phyloP scores from a whole-genome alignment of 75 land plant genomes.

The Sequoia sempervirens region DNA sequence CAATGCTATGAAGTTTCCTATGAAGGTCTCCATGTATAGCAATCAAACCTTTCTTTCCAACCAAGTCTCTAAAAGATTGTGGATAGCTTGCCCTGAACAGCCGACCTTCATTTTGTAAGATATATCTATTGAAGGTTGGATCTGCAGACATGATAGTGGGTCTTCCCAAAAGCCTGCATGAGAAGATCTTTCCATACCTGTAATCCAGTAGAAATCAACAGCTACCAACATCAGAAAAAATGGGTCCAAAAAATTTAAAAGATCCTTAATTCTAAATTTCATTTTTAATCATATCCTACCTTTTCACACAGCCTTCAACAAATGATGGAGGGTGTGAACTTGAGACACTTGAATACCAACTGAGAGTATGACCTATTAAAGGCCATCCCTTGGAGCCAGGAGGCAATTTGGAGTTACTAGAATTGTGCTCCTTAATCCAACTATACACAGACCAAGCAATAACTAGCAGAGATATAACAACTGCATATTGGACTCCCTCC shows the following conservation, averaged over 20 bases:
- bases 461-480: not conserved
- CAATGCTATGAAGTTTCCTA: conserved; percentile 46
- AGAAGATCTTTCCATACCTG: conserved; percentile 65
- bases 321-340: conserved; percentile 47
- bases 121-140: conserved; percentile 39
- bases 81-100: conserved; percentile 57
- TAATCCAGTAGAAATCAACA: not conserved
- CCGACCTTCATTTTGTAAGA: conserved; percentile 61
- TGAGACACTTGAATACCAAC: conserved; percentile 36
- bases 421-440: not conserved
- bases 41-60: conserved; percentile 51
- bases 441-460: not conserved
- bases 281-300: conserved; percentile 13
- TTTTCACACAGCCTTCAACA: conserved; percentile 38
- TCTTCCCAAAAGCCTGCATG: conserved; percentile 43
- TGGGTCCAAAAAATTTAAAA: not conserved
- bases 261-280: not conserved
- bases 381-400: conserved; percentile 51
- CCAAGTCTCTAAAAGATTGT: conserved; percentile 48
- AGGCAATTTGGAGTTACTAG: conserved; percentile 22
- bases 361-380: conserved; percentile 37
- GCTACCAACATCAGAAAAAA: not conserved
- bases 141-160: conserved; percentile 64
- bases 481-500: not conserved
- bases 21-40: conserved; percentile 54